These are phyloP conservation scores for Lipomyces chichibuensis DNA, from an alignment of 805 yeast genomes.

Conservation along the genomic window DNA sequence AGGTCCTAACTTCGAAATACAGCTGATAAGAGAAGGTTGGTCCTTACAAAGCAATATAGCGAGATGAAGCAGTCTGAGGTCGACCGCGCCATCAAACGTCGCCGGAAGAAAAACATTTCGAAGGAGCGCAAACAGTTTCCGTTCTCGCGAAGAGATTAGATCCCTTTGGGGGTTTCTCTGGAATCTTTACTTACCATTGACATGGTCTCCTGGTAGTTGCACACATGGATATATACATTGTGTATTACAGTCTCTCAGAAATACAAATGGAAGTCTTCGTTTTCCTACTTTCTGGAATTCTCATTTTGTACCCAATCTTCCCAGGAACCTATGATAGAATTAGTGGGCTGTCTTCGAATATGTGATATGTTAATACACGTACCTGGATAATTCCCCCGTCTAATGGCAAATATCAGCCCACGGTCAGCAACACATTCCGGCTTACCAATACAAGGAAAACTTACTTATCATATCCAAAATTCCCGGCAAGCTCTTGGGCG, in stretches of 20 bases:
- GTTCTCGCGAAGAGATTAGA: constrained; percentile 40
- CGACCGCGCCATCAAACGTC: constrained; percentile 31
- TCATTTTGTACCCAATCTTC: constrained; percentile 69
- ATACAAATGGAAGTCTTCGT: not conserved
- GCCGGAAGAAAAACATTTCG: constrained; percentile 34
- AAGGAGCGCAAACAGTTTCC: constrained; percentile 42
- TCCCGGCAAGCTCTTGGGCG: constrained; percentile 87
- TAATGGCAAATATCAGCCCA: constrained; percentile 8
- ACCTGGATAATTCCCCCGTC: constrained; percentile 67
- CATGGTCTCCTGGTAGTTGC: not conserved
- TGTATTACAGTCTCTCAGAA: not conserved
- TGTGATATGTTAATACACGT: not conserved
- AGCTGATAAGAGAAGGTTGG: constrained; percentile 33
- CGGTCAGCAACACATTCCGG: not conserved
- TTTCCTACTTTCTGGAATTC: constrained; percentile 9
- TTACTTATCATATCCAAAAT: constrained; percentile 76
- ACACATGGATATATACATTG: not conserved
- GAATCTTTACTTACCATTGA: not conserved
- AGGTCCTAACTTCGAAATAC: not conserved
- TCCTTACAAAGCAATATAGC: constrained; percentile 27
- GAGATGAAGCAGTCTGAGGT: constrained; percentile 35
- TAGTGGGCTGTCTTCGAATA: not conserved
- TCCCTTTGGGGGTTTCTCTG: not conserved
- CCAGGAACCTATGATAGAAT: constrained; percentile 67
- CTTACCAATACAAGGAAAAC: constrained; percentile 7